Evolutionary conservation across 1,284 basidiomycete species (phyloP).

Genomic region (Ceratobasidium sp.): DNA sequence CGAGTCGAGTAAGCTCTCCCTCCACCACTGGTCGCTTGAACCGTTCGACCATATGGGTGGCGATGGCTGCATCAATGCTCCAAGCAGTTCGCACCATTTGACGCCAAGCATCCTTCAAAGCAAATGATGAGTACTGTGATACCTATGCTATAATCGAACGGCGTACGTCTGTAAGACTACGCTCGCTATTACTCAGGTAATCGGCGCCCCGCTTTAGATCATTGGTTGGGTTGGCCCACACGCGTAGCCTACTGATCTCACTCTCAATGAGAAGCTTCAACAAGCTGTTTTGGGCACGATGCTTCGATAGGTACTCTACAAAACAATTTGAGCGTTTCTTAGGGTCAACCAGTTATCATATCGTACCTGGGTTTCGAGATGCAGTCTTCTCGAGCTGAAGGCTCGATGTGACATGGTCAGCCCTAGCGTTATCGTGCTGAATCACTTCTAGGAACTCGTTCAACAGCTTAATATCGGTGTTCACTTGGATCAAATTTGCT

Average conservation of each 20-base stretch:
- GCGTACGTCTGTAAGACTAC: conserved; percentile 65
- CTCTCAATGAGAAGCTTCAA: conserved; percentile 87
- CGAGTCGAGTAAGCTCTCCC: conserved; percentile 75
- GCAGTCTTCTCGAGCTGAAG: conserved; percentile 55
- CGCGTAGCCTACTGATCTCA: conserved; percentile 83
- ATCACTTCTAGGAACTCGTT: conserved; percentile 83
- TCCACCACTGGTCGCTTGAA: conserved; percentile 73
- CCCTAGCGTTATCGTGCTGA: conserved; percentile 73
- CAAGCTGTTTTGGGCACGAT: conserved; percentile 72
- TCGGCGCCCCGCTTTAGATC: conserved; percentile 73
- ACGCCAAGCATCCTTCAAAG: conserved; percentile 69
- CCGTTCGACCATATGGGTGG: conserved; percentile 83
- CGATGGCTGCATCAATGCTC: conserved; percentile 83
- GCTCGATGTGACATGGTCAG: conserved; percentile 72
- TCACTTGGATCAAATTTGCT: conserved; percentile 86
- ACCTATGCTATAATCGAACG: conserved; percentile 14
- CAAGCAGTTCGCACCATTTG: conserved; percentile 76
- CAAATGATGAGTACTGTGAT: conserved; percentile 27
- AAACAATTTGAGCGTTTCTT: conserved; percentile 27
- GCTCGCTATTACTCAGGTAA: conserved; percentile 63
- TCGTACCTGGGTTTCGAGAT: conserved; percentile 23
- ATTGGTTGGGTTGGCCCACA: conserved; percentile 90
- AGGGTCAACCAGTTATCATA: conserved; percentile 26
- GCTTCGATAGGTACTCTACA: conserved; percentile 63
- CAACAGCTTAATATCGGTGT: conserved; percentile 86